Percentiles rank a stretch among this genome's conserved stretches.
phyloP scores from a whole-genome alignment of 805 yeast genomes.

The Barnettozyma siamensis region DNA sequence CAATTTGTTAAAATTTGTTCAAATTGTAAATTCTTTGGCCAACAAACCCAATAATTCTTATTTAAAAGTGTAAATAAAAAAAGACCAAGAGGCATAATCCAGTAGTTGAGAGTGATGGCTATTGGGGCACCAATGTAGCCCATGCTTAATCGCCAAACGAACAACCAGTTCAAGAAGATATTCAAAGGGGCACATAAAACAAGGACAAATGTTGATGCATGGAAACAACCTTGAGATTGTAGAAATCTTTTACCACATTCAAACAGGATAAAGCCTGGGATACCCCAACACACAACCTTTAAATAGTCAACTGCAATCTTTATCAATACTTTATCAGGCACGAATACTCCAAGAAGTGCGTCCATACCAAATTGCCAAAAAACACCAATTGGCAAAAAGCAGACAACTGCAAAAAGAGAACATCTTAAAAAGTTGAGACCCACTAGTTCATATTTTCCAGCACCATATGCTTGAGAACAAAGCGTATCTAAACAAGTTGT shows the following conservation, averaged over 20 bases:
- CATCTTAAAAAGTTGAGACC: conserved; percentile 74
- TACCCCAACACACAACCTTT: conserved; percentile 55
- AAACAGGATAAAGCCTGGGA: conserved; percentile 73
- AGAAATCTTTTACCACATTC: conserved; percentile 77
- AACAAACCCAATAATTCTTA: conserved; percentile 32
- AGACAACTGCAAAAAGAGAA: conserved; percentile 29
- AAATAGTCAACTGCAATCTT: conserved; percentile 52
- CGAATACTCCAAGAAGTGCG: conserved; percentile 15
- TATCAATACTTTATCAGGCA: conserved; percentile 18
- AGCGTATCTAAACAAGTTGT: conserved; percentile 79
- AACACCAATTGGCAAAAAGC: conserved; percentile 22
- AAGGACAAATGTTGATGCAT: conserved; percentile 73
- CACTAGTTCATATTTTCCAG: conserved; percentile 64
- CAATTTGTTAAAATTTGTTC: conserved; percentile 35
- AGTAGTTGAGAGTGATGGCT: conserved; percentile 59
- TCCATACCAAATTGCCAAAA: conserved; percentile 19
- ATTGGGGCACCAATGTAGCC: conserved; percentile 77
- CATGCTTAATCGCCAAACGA: conserved; percentile 64
- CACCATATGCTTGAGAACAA: conserved; percentile 83
- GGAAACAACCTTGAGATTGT: conserved; percentile 83
- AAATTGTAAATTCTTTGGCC: conserved; percentile 18
- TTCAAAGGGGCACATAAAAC: conserved; percentile 61
- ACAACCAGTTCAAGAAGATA: conserved; percentile 49
- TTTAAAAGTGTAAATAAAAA: conserved; percentile 47
- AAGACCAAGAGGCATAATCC: conserved; percentile 49